Base-by-base conservation (phyloP, 129 eudicot genomes). In the Sambucus nigra region DNA sequence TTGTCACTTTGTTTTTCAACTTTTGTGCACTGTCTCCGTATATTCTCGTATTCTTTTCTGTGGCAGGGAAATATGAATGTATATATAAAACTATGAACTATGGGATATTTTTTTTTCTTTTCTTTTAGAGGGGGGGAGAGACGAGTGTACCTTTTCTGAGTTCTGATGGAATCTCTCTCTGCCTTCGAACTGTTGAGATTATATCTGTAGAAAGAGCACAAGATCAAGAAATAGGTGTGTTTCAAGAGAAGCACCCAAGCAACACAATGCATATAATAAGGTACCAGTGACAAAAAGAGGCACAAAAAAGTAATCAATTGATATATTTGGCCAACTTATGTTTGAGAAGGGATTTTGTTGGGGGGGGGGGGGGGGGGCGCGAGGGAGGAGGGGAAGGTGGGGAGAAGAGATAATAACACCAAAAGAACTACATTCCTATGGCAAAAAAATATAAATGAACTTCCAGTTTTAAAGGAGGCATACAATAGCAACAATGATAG, bases 131-230 rank as follows among this genome's bases (percentile, higher is more conserved):
- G 57, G n/a, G 1, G 57, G 45, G 26, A 58, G 17, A 33, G 52
- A 18, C 16, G 17, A 16, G n/a, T 3, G 38, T 66, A 83, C 94
- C 84, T 76, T 54, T 84, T 80, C 58, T 70, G 62, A 17, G 47
- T 59, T 76, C 66, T 73, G 21, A 74, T 60, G 50, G 68, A 14
- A 41, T 70, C 78, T 53, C 94, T 77, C 51, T 80, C 94, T 65
- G 67, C 73, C 65, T 60, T 71, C 29, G 94, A 63, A 45, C 88
- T 80, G 41, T 63, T 76, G 61, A 84, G 62, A 46, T 84, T 85
- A 70, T 80, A 84, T 46, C 94, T 84, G 78, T 31, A 61, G 18
- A 7, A 35, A 28, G 21, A 15, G 2, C 2, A 13, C 35, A 11
- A 13, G 6, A 18, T 16, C 19, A 51, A 51, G n/a, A 5, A 25